Conservation (phyloP, 495 filamentous ascomycete species). For the Penicillium lividum region DNA sequence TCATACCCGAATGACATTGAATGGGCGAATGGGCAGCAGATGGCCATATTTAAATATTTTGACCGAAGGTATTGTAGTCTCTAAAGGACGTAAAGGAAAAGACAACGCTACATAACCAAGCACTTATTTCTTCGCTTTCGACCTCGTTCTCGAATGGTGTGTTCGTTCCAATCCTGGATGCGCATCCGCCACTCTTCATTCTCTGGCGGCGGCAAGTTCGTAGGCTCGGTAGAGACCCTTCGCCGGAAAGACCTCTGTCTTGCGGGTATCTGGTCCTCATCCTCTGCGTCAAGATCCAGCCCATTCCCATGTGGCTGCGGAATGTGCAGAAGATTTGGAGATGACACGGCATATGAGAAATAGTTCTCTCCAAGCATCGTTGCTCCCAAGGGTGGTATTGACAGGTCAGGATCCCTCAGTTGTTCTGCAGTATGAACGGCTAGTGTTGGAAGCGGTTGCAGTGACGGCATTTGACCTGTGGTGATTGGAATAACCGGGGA, state of each 20-base stretch:
- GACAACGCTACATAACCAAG: slow-evolving; percentile 36
- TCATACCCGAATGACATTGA: background rate
- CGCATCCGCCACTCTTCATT: slow-evolving; percentile 46
- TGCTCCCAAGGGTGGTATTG: slow-evolving; percentile 22
- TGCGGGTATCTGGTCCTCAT: slow-evolving; percentile 24
- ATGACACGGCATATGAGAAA: slow-evolving; percentile 41
- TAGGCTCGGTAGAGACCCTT: slow-evolving; percentile 42
- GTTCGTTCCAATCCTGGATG: slow-evolving; percentile 48
- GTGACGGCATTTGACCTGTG: slow-evolving; percentile 10
- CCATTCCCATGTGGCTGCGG: slow-evolving; percentile 22
- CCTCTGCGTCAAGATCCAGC: slow-evolving; percentile 23
- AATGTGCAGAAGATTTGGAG: slow-evolving; percentile 39
- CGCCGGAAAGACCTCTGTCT: slow-evolving; percentile 29
- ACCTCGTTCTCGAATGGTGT: slow-evolving; percentile 41
- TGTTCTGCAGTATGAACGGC: slow-evolving; percentile 22
- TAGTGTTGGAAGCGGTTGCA: slow-evolving; percentile 18
- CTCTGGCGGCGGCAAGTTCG: slow-evolving; percentile 31
- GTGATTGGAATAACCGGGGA: slow-evolving; percentile 11
- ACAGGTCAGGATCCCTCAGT: slow-evolving; percentile 15
- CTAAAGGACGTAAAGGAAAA: background rate
- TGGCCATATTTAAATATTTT: background rate
- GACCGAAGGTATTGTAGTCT: slow-evolving; percentile 8
- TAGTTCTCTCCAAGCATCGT: slow-evolving; percentile 29
- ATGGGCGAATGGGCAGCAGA: background rate
- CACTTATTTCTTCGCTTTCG: slow-evolving; percentile 39